A percentile compares a stretch with the other conserved stretches of the same genome.
Evolutionary conservation across 139 green algal species (phyloP).

Genomic region (Parachlorella kessleri): DNA sequence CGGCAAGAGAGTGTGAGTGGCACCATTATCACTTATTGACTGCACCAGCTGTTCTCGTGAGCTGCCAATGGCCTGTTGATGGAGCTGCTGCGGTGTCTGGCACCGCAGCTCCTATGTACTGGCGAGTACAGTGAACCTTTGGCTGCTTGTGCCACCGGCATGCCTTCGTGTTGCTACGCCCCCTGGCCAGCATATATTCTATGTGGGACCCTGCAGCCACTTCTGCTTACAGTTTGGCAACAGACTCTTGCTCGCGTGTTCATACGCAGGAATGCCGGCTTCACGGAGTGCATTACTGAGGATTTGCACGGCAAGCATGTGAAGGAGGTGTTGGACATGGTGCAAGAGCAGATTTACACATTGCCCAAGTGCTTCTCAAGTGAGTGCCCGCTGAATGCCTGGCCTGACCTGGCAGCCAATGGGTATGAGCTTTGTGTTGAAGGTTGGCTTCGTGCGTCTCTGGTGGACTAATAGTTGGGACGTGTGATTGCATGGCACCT

Average conservation of each 20-base stretch:
- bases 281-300: slow-evolving; percentile 9
- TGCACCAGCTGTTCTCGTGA: not conserved
- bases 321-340: slow-evolving; percentile 10
- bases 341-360: slow-evolving; percentile 2
- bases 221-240: not conserved
- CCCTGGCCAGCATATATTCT: too few species aligned
- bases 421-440: too few species aligned
- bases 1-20: slow-evolving; percentile 25
- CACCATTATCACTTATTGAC: not conserved
- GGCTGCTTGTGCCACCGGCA: too few species aligned
- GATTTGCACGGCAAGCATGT: slow-evolving; percentile 27
- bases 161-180: too few species aligned
- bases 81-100: too few species aligned
- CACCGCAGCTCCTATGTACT: not conserved
- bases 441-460: too few species aligned
- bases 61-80: too few species aligned
- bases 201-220: not conserved
- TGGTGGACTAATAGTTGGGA: too few species aligned
- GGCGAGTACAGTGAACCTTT: not conserved
- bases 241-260: too few species aligned
- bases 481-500: too few species aligned
- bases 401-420: too few species aligned
- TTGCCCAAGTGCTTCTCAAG: slow-evolving; percentile 4
- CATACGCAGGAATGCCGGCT: slow-evolving; percentile 3
- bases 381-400: too few species aligned